Evolutionary conservation across 495 filamentous ascomycete species (phyloP).

Genomic region (Aspergillus asperescens): DNA sequence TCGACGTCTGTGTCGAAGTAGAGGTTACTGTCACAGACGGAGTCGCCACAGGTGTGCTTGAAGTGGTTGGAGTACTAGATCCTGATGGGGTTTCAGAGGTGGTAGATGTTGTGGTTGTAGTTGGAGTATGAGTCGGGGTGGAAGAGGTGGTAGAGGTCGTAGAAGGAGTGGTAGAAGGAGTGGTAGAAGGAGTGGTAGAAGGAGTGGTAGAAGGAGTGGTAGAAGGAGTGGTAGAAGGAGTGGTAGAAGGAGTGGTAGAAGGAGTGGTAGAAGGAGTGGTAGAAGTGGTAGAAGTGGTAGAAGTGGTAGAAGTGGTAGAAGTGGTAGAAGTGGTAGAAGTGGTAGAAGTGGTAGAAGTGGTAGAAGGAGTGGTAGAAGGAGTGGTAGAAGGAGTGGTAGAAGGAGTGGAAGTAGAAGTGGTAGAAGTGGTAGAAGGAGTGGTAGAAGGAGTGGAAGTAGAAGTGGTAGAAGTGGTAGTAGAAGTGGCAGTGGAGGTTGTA

Average conservation of each 20-base stretch:
- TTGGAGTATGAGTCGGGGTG: no score
- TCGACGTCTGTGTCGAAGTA: neutral
- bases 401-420: neutral
- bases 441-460: neutral
- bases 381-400: neutral
- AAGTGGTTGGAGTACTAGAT: neutral
- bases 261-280: neutral
- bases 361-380: neutral
- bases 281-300: no score
- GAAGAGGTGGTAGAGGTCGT: neutral
- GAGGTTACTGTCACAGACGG: neutral
- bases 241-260: neutral
- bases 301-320: neutral
- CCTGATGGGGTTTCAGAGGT: neutral
- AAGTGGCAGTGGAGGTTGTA: neutral
- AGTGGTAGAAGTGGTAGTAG: neutral
- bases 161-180: neutral
- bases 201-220: neutral
- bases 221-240: neutral
- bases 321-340: neutral
- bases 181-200: neutral
- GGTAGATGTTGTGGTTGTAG: neutral
- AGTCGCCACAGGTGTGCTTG: conserved; percentile 1
- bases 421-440: neutral
- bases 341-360: neutral